Evolutionary conservation across 2,329 filamentous ascomycete species (phyloP).

Genomic region (Cordyceps militaris): DNA sequence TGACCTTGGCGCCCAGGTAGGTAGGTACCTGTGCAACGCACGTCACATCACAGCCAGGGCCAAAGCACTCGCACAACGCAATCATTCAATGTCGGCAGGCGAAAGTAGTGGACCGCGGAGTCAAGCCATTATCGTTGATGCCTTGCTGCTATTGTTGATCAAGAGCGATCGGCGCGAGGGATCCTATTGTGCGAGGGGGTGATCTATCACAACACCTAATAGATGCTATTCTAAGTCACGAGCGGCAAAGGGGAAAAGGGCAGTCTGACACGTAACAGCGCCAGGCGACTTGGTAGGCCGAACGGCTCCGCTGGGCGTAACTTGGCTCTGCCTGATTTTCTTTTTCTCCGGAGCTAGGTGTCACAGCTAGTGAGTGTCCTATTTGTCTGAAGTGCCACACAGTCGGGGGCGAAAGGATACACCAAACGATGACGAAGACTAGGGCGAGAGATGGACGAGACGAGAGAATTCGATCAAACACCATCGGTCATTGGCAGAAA

Average conservation of each 20-base stretch:
- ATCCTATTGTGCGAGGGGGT: neutral
- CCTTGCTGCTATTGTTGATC: conserved; percentile 1
- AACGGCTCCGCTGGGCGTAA: neutral
- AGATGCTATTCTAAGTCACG: neutral
- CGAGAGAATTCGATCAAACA: neutral
- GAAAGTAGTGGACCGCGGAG: neutral
- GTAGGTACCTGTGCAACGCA: neutral
- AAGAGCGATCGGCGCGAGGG: conserved; percentile 6
- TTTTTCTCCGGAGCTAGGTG: conserved; percentile 4
- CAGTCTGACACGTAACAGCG: conserved; percentile 16
- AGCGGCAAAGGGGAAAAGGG: conserved; percentile 13
- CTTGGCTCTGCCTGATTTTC: conserved; percentile 1
- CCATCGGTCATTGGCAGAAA: neutral
- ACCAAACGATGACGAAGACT: neutral
- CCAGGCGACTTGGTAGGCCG: neutral
- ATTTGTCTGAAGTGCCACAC: conserved; percentile 8
- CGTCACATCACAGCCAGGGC: neutral
- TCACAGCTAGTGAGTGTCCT: conserved; percentile 7
- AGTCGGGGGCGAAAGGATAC: neutral
- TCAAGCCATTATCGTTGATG: neutral
- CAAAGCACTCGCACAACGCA: conserved; percentile 3
- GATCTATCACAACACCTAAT: neutral
- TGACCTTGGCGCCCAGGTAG: neutral
- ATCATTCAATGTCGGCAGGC: neutral
- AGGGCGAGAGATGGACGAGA: neutral